Evolutionary conservation across 306 rosid genomes (phyloP).

Genomic region (Prunus mume): DNA sequence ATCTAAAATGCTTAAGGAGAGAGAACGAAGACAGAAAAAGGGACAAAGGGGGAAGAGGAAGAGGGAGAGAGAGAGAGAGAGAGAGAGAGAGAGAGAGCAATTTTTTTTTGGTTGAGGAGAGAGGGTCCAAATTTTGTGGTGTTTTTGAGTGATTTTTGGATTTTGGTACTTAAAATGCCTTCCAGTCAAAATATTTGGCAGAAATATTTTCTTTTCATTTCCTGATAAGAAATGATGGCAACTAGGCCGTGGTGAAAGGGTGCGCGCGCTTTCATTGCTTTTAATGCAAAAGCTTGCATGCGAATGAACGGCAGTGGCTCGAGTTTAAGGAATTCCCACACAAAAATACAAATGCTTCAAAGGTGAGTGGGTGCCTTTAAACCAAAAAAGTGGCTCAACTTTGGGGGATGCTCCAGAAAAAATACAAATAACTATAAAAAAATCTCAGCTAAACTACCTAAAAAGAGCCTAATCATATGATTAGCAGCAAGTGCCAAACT

Average conservation of each 20-base stretch:
- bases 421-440: not conserved
- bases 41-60: no score
- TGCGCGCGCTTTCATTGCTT: conserved; percentile 5
- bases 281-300: conserved; percentile 3
- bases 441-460: not conserved
- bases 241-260: not conserved
- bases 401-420: not conserved
- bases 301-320: not conserved
- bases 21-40: no score
- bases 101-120: no score
- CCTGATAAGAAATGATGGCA: not conserved
- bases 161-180: no score
- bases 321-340: not conserved
- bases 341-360: not conserved
- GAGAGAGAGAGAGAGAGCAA: no score
- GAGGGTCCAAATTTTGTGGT: no score
- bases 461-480: not conserved
- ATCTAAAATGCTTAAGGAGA: no score
- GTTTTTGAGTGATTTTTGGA: no score
- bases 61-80: no score
- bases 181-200: not conserved
- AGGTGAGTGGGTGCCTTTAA: not conserved
- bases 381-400: not conserved
- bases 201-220: not conserved
- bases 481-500: not conserved